These are phyloP conservation scores for barley (Hordeum vulgare) DNA, from an alignment of 176 grass and related monocot genomes.

Conservation along the genomic window DNA sequence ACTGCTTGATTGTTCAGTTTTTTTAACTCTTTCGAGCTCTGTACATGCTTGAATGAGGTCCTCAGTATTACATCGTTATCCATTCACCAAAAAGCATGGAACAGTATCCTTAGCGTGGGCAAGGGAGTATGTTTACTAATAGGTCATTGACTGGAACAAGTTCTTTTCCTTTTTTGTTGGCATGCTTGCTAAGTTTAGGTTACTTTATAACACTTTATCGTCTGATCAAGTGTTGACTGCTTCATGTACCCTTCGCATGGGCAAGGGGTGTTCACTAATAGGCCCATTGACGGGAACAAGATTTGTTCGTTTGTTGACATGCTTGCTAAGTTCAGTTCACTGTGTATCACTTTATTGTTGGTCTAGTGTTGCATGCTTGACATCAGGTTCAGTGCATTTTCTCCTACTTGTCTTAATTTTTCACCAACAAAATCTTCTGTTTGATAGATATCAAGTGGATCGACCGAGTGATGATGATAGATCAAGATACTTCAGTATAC, in stretches of 20 bases:
- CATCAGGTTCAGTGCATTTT: not conserved
- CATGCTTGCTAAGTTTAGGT: conserved; percentile 3
- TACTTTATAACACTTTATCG: not conserved
- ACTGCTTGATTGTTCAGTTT: not conserved
- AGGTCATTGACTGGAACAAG: not conserved
- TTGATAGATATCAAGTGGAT: conserved; percentile 87
- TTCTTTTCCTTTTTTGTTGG: conserved; percentile 17
- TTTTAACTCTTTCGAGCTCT: not conserved
- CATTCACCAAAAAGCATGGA: conserved; percentile 15
- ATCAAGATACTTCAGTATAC: conserved; percentile 55
- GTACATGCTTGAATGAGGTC: not conserved
- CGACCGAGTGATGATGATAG: conserved; percentile 70
- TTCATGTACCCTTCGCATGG: not conserved
- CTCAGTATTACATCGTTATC: not conserved
- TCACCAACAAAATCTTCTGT: conserved; percentile 23
- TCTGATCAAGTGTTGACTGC: not conserved
- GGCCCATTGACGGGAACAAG: not conserved
- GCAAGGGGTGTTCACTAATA: not conserved
- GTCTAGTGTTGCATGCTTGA: not conserved
- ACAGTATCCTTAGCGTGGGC: not conserved
- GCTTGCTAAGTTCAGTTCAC: not conserved
- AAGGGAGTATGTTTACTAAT: not conserved
- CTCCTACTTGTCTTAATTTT: conserved; percentile 17
- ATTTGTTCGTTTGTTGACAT: conserved; percentile 21
- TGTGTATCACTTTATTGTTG: not conserved